Evolutionary conservation across 768 basidiomycete genomes (phyloP).

Genomic region (Tylopilus rubrobrunneus): DNA sequence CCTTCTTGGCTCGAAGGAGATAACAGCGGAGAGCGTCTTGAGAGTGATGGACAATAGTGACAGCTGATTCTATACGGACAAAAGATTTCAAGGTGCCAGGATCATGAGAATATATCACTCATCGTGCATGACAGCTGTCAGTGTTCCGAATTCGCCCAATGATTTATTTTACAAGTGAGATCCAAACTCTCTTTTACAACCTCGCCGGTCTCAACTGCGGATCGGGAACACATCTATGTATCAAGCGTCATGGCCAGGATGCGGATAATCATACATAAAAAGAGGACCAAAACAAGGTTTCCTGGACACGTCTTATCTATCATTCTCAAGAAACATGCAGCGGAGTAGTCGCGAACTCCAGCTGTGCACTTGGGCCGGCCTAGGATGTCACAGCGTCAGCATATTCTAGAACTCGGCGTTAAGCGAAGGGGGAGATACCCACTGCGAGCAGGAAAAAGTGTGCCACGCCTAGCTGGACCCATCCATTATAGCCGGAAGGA

Average conservation of each 20-base stretch:
- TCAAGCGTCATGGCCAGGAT: no score
- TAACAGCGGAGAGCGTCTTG: no score
- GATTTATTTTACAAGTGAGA: neutral
- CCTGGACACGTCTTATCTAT: neutral
- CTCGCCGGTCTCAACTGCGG: neutral
- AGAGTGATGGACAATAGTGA: no score
- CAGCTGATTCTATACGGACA: no score
- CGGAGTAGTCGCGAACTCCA: neutral
- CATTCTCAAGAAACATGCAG: neutral
- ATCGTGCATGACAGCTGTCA: no score
- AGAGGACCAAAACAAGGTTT: neutral
- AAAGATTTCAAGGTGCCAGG: no score
- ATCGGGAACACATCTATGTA: neutral
- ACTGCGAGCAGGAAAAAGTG: slow-evolving; percentile 8
- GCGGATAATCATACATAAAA: neutral
- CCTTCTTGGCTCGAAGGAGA: no score
- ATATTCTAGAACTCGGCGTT: no score
- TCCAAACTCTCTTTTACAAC: neutral
- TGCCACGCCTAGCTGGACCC: neutral
- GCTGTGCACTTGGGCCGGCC: neutral
- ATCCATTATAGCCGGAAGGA: slow-evolving; percentile 3
- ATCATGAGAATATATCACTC: no score
- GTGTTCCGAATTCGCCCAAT: no score
- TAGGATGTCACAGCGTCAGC: neutral
- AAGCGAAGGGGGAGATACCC: neutral